Evolutionary conservation across 768 basidiomycete species (phyloP).

Genomic region (Russula sp.): DNA sequence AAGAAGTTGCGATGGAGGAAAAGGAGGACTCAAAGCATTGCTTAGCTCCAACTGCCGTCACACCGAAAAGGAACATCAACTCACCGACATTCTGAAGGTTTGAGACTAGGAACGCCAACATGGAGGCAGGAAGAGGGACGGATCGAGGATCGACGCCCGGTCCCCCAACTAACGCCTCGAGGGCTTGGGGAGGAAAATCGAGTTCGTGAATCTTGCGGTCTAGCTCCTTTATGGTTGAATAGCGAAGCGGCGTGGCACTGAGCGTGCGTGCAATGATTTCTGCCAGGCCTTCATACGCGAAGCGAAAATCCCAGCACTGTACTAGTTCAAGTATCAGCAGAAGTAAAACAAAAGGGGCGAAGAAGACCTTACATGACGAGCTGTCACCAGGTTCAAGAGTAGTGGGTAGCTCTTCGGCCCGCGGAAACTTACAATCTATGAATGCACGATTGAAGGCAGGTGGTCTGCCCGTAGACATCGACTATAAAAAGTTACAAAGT

Average conservation of each 20-base stretch:
- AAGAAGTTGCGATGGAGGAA: conserved; percentile 54
- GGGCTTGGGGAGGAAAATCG: conserved; percentile 42
- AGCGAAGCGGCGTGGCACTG: conserved; percentile 57
- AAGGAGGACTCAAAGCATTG: conserved; percentile 39
- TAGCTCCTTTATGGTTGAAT: conserved; percentile 43
- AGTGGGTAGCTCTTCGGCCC: conserved; percentile 29
- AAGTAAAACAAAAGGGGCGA: neutral
- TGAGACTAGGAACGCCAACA: conserved; percentile 37
- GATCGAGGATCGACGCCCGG: conserved; percentile 27
- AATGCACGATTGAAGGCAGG: conserved; percentile 61
- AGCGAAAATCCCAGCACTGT: conserved; percentile 55
- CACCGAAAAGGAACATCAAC: conserved; percentile 32
- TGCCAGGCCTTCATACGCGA: conserved; percentile 59
- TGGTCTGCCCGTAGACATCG: conserved; percentile 64
- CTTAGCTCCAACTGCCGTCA: conserved; percentile 28
- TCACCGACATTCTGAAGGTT: conserved; percentile 34
- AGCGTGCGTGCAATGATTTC: conserved; percentile 57
- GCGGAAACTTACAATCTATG: conserved; percentile 60
- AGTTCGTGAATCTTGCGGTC: conserved; percentile 60
- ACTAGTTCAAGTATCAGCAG: conserved; percentile 34
- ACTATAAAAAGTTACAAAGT: conserved; percentile 34
- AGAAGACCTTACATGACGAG: conserved; percentile 21
- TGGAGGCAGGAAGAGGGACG: conserved; percentile 29
- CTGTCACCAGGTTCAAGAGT: conserved; percentile 28
- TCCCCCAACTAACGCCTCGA: conserved; percentile 33